These are phyloP conservation scores for Ophiosphaerella korrae DNA, from an alignment of 2,329 filamentous ascomycete genomes.

Conservation along the genomic window DNA sequence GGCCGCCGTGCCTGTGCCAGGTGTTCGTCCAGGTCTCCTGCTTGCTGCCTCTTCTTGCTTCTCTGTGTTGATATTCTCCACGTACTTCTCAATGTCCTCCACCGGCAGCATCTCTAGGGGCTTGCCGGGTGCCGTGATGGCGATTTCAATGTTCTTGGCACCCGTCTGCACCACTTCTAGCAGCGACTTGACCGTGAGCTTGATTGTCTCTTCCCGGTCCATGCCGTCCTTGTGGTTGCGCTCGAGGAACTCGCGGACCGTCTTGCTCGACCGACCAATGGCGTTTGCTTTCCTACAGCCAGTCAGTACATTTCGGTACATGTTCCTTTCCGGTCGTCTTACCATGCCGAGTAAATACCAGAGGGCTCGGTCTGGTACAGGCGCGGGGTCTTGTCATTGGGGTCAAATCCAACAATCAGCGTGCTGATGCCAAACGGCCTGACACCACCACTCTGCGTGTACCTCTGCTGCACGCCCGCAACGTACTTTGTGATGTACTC, in stretches of 20 bases:
- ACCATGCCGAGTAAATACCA: constrained; percentile 99
- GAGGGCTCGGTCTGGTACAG: constrained; percentile 99
- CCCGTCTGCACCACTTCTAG: constrained; percentile 98
- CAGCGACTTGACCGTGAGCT: constrained; percentile 96
- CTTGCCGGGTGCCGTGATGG: constrained; percentile 94
- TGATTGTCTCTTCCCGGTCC: constrained; percentile 94
- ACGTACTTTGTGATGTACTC: constrained; percentile 99
- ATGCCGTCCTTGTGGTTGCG: constrained; percentile 98
- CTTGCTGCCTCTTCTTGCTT: constrained; percentile 98
- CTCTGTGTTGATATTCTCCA: constrained; percentile 99
- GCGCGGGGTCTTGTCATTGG: constrained; percentile 83
- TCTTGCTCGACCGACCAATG: constrained; percentile 98
- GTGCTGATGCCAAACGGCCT: constrained; percentile 99
- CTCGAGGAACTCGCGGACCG: constrained; percentile 96
- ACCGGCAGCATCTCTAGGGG: constrained; percentile 89
- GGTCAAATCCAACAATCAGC: constrained; percentile 97
- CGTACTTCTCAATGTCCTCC: constrained; percentile 95
- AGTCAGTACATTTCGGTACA: constrained; percentile 13
- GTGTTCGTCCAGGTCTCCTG: constrained; percentile 73
- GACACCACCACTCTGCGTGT: constrained; percentile 98
- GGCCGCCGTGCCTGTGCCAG: constrained; percentile 71
- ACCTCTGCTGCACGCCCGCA: constrained; percentile 95
- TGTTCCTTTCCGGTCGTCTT: constrained; percentile 43
- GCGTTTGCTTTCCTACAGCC: constrained; percentile 91
- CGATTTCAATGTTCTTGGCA: constrained; percentile 99